These are phyloP conservation scores for Colletotrichum caudatum DNA, from an alignment of 2,329 filamentous ascomycete species.

Conservation along the genomic window DNA sequence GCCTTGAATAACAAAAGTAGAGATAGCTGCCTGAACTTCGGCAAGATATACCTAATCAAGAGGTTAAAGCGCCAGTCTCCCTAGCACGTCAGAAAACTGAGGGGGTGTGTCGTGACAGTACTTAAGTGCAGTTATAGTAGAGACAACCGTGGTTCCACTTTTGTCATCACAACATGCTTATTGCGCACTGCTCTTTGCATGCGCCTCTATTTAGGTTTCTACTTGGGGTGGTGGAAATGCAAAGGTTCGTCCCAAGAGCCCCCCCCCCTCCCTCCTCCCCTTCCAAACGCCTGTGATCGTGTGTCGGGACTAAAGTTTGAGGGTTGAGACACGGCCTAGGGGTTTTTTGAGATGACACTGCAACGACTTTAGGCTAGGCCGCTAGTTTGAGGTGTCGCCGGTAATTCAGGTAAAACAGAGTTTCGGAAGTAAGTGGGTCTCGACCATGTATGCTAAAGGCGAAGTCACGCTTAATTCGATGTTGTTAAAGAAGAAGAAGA, in stretches of 20 bases:
- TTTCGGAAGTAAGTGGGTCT: not conserved
- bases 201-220: not conserved
- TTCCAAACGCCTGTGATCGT: not conserved
- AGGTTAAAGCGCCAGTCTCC: no score
- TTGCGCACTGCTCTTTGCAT: not conserved
- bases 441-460: not conserved
- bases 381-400: not conserved
- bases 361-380: not conserved
- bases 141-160: no score
- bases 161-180: no score
- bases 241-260: conserved; percentile 8
- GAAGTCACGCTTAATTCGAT: not conserved
- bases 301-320: not conserved
- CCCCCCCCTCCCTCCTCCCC: no score
- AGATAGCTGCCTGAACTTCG: no score
- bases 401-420: not conserved
- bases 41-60: no score
- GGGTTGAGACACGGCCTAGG: not conserved
- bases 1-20: no score
- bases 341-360: not conserved
- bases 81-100: no score
- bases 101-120: no score
- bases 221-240: not conserved
- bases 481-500: no score
- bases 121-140: no score